Evolutionary conservation across 768 basidiomycete species (phyloP).

Genomic region (Boletus pseudopeckii): DNA sequence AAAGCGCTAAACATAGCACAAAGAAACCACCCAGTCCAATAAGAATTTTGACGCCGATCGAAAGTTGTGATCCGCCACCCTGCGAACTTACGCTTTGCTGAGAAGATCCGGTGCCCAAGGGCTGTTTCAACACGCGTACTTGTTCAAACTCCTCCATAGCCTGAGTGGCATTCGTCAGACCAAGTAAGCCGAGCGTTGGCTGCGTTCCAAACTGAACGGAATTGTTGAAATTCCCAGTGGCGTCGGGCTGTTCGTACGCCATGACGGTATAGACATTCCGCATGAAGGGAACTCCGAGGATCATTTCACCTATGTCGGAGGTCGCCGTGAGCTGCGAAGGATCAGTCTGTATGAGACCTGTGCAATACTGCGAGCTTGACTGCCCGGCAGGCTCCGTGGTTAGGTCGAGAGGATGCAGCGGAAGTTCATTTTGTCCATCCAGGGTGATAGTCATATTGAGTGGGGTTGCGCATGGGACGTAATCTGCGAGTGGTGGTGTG

Average conservation of each 20-base stretch:
- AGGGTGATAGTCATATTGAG: conserved; percentile 71
- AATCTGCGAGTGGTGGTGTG: conserved; percentile 45
- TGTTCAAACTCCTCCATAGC: conserved; percentile 68
- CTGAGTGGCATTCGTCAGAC: conserved; percentile 56
- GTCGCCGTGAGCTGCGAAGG: conserved; percentile 38
- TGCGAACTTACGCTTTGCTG: conserved; percentile 6
- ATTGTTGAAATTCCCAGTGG: conserved; percentile 43
- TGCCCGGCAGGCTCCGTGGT: conserved; percentile 46
- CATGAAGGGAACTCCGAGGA: conserved; percentile 77
- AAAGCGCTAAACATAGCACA: conserved; percentile 50
- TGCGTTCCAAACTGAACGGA: conserved; percentile 17
- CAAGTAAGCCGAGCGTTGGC: conserved; percentile 57
- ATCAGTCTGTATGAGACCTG: conserved; percentile 65
- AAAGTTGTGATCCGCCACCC: conserved; percentile 38
- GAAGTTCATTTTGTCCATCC: conserved; percentile 50
- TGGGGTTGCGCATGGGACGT: conserved; percentile 66
- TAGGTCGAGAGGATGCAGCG: conserved; percentile 75
- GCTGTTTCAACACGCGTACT: conserved; percentile 64
- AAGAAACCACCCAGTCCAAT: conserved; percentile 59
- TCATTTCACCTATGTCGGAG: conserved; percentile 56
- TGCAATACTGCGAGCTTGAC: conserved; percentile 46
- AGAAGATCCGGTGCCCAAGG: conserved; percentile 36
- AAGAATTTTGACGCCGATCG: conserved; percentile 61
- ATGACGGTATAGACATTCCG: conserved; percentile 76
- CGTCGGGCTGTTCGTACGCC: conserved; percentile 53